Conservation (phyloP, 73 alveolate genomes). For the Tetrahymena thermophila region DNA sequence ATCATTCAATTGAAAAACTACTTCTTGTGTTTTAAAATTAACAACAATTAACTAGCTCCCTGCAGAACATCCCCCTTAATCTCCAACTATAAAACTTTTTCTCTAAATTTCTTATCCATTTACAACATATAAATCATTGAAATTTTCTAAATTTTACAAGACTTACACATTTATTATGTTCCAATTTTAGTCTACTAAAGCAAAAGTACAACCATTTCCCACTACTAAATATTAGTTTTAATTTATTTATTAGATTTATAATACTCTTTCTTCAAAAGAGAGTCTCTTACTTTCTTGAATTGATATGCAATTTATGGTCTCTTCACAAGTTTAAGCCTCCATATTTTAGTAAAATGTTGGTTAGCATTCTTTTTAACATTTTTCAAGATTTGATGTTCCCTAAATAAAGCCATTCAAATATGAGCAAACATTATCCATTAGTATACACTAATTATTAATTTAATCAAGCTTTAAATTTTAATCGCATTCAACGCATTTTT, state of each 20-base stretch:
- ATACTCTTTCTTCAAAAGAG: background rate
- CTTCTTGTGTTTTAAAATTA: background rate
- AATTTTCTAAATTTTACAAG: too few relatives aligned
- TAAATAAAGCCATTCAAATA: background rate
- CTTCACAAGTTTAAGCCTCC: background rate
- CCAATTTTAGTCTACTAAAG: background rate
- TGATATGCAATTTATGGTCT: background rate
- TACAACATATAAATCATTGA: background rate
- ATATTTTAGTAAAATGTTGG: background rate
- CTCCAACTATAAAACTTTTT: background rate
- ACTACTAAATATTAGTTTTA: background rate
- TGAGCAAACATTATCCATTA: background rate
- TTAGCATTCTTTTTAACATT: background rate
- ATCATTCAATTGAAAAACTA: background rate
- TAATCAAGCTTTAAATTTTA: background rate
- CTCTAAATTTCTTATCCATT: background rate
- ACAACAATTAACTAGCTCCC: background rate
- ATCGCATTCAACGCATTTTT: background rate
- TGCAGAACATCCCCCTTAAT: background rate
- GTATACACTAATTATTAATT: background rate
- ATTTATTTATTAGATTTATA: too few relatives aligned
- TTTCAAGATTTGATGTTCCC: background rate
- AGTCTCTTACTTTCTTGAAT: background rate
- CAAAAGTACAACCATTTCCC: background rate
- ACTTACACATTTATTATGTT: background rate